Base-by-base conservation (phyloP, 2,329 filamentous ascomycete genomes). In the Ceratocystiopsis minuta region DNA sequence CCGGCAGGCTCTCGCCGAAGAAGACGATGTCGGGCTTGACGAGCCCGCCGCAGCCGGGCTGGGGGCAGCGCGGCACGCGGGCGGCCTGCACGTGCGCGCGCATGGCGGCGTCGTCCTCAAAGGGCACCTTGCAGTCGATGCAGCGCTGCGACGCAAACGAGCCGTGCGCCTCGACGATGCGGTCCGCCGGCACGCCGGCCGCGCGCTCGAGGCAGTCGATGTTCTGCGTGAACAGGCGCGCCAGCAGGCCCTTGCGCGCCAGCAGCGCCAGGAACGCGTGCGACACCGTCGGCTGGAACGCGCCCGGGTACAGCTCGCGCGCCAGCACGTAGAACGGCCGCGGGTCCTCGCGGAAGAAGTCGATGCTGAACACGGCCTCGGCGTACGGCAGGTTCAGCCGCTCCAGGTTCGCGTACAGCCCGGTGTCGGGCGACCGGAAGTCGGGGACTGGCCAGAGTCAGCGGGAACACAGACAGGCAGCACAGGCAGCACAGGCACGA, bases 21-120 rank as follows among this genome's bases (percentile, higher is more conserved):
- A 95, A 95, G 32, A 93, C 85, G 54, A 95, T 94, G 52, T 94
- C 84, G 0, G 87, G 87, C 61, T 95, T 95, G 34, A 95, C 84
- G 3, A 90, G 63, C 0, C 87, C 87, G 33, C 70, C 64, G 56
- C 88, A 96, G 32, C 36, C 40, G 11, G 35, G 37, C 16, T 62
- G 56, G 10, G 63, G 54, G 56, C 88, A 96, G 46, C 63, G 66
- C 0, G 88, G 84, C 0, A 93, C 80, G 20, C 74, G 65, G 18
- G 74, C 79, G 33, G 64, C 65, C 3, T 67, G 60, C 17, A 96
- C 75, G 45, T 78, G 72, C 47, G 72, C 61, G 52, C 68, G 70
- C 80, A 96, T 94, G 49, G 72, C 58, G 3, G 80, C 75, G 28
- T 79, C 73, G 33, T 79, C 77, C 0, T 84, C 80, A 54, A 77